phyloP scores from a whole-genome alignment of 2,329 filamentous ascomycete species.

The Zasmidium cellare region DNA sequence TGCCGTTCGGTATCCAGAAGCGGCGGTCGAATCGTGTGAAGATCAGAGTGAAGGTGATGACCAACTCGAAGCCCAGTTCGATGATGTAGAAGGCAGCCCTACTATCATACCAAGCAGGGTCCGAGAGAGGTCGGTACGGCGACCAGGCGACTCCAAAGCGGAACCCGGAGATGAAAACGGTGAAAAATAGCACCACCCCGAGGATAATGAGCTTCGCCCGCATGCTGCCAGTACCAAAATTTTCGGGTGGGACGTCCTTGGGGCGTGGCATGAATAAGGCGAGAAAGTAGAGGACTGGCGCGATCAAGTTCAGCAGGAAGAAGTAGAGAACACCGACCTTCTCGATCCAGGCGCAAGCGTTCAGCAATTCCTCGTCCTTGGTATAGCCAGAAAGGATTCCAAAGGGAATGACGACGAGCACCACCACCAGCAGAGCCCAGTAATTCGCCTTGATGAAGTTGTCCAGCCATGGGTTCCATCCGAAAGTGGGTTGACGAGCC shows the following conservation, averaged over 20 bases:
- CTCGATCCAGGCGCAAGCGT: slow-evolving; percentile 24
- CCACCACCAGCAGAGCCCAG: slow-evolving; percentile 5
- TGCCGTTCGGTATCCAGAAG: slow-evolving; percentile 23
- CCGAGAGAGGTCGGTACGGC: slow-evolving; percentile 6
- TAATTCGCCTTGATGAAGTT: slow-evolving; percentile 3
- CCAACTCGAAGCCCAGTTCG: slow-evolving; percentile 20
- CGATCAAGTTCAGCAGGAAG: slow-evolving; percentile 60
- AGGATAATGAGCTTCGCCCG: slow-evolving; percentile 18
- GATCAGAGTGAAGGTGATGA: slow-evolving; percentile 19
- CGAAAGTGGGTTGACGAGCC: slow-evolving; percentile 9
- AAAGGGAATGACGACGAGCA: slow-evolving; percentile 20
- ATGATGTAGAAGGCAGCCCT: slow-evolving; percentile 20
- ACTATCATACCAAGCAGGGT: slow-evolving; percentile 21
- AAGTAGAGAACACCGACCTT: slow-evolving; percentile 59
- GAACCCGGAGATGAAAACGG: slow-evolving; percentile 16
- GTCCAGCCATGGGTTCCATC: slow-evolving; percentile 2
- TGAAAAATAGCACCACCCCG: slow-evolving; percentile 11
- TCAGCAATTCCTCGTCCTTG: neutral
- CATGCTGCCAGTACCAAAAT: slow-evolving; percentile 19
- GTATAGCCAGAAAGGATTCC: slow-evolving; percentile 18
- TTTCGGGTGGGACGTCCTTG: neutral
- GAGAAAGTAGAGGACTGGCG: too few species aligned
- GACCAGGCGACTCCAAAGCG: slow-evolving; percentile 17
- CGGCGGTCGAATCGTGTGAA: slow-evolving; percentile 17
- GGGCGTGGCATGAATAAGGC: slow-evolving; percentile 43